Evolutionary conservation across 108 stramenopile species (phyloP), one percentile per base, ranked within the genome.

Genomic region (Nitzschia sp.): DNA sequence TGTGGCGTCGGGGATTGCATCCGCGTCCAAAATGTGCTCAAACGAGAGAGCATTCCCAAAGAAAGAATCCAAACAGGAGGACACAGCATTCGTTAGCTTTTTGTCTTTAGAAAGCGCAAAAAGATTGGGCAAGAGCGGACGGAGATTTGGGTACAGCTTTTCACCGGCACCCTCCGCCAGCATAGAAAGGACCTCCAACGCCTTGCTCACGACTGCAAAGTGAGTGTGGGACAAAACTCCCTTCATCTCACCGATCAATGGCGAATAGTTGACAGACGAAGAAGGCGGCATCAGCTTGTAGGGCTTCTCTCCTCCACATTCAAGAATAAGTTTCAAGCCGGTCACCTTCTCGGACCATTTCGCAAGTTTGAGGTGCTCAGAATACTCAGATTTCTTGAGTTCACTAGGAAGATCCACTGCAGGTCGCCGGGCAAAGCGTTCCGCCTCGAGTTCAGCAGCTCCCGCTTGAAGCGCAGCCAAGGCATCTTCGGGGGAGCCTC

Each of bases 261-360:
- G 83, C 26, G 54, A 66, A 63, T 95, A 95, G 63, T 88, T 87
- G 44, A 78, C 61, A 21, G 85, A 66, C 11, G 78, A 58, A 4
- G 82, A 81, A 1, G 86, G 88, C 59, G 55, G 77, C 19, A 55
- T 44, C 21, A 95, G 74, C 58, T 95, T 95, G 67, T 81, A 95
- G 25, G 94, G 94, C 62, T 85, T 79, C 70, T 92, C 85, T 2
- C 94, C 94, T 33, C 83, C 94, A 62, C 80, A 75, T 38, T 86
- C 74, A 22, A 95, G 41, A 5, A 88, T 69, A 45, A 82, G 71
- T 23, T 91, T 80, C 56, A 95, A 74, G 21, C 88, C 94, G n/a
- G 77, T 85, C 27, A 89, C 88, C 64, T 92, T 95, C 56, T 95
- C 88, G 16, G 78, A 80, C 94, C 94, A 95, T 64, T 95, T 95